phyloP scores from a whole-genome alignment of 768 basidiomycete species.

The Agaricus blazei region DNA sequence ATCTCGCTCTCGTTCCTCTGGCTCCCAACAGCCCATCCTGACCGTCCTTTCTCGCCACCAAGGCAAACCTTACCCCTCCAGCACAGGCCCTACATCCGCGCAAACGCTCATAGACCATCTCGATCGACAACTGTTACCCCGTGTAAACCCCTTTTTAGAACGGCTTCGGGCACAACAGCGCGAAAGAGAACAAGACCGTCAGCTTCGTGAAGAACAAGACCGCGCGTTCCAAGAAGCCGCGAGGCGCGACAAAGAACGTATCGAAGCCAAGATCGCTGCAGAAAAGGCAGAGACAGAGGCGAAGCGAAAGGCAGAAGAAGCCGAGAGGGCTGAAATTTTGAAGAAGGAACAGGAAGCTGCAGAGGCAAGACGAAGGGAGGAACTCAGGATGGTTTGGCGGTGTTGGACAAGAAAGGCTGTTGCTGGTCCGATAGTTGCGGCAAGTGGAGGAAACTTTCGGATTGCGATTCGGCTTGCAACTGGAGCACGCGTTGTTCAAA shows the following conservation, averaged over 20 bases:
- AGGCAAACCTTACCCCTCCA: constrained; percentile 44
- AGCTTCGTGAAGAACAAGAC: constrained; percentile 77
- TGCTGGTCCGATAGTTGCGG: constrained; percentile 19
- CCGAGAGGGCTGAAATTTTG: constrained; percentile 18
- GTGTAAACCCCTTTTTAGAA: constrained; percentile 70
- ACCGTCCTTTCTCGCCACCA: constrained; percentile 86
- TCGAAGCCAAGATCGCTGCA: constrained; percentile 49
- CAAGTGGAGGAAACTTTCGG: constrained; percentile 25
- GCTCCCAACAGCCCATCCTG: constrained; percentile 42
- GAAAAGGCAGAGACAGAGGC: constrained; percentile 29
- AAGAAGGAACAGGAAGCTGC: constrained; percentile 21
- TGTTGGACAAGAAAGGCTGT: constrained; percentile 52
- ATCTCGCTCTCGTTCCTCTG: constrained; percentile 25
- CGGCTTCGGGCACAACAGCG: constrained; percentile 49
- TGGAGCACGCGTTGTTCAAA: constrained; percentile 54
- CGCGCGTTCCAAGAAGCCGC: constrained; percentile 67
- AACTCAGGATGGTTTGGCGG: constrained; percentile 52
- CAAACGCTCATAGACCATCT: constrained; percentile 62
- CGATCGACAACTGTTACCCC: constrained; percentile 68
- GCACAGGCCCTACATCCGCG: constrained; percentile 54
- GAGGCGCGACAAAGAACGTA: constrained; percentile 61
- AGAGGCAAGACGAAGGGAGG: constrained; percentile 25
- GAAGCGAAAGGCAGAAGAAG: constrained; percentile 30
- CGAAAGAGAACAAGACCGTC: constrained; percentile 49
- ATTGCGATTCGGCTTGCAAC: constrained; percentile 51